Conservation (phyloP, 2,329 filamentous ascomycete genomes). For the Ophiosphaerella korrae region DNA sequence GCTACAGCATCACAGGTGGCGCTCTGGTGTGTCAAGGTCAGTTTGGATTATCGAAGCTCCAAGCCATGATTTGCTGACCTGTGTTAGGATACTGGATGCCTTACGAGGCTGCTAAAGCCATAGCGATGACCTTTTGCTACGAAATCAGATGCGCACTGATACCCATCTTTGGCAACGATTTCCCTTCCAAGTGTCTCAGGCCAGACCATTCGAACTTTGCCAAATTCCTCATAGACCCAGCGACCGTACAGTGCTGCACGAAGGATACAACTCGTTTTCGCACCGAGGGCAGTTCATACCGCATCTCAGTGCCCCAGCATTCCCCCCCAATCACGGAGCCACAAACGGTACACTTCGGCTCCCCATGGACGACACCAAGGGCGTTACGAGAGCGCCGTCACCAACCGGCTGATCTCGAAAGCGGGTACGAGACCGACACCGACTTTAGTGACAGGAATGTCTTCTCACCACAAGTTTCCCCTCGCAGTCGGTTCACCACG, state of each 20-base stretch:
- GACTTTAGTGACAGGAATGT: constrained; percentile 45
- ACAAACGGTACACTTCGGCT: constrained; percentile 17
- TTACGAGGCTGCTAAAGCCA: constrained; percentile 79
- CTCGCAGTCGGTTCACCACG: constrained; percentile 46
- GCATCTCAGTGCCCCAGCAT: constrained; percentile 1
- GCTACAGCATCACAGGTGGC: constrained; percentile 92
- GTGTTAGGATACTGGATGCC: constrained; percentile 92
- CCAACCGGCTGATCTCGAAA: constrained; percentile 40
- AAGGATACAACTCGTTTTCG: constrained; percentile 47
- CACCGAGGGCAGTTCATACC: constrained; percentile 26
- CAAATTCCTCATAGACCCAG: constrained; percentile 49
- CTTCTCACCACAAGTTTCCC: constrained; percentile 49
- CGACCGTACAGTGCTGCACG: constrained; percentile 45
- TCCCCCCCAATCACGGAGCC: constrained; percentile 11
- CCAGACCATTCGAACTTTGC: constrained; percentile 68
- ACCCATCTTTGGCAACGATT: constrained; percentile 85
- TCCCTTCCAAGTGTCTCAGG: constrained; percentile 72
- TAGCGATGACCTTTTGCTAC: constrained; percentile 90
- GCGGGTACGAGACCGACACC: constrained; percentile 51
- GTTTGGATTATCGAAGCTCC: neutral
- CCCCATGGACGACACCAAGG: constrained; percentile 14
- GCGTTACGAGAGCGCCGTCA: constrained; percentile 10
- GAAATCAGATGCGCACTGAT: constrained; percentile 83
- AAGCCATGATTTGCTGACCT: constrained; percentile 8
- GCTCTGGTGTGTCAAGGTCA: constrained; percentile 79